phyloP scores from a whole-genome alignment of 371 early-diverging fungal genomes.

The Rhizopus arrhizus region DNA sequence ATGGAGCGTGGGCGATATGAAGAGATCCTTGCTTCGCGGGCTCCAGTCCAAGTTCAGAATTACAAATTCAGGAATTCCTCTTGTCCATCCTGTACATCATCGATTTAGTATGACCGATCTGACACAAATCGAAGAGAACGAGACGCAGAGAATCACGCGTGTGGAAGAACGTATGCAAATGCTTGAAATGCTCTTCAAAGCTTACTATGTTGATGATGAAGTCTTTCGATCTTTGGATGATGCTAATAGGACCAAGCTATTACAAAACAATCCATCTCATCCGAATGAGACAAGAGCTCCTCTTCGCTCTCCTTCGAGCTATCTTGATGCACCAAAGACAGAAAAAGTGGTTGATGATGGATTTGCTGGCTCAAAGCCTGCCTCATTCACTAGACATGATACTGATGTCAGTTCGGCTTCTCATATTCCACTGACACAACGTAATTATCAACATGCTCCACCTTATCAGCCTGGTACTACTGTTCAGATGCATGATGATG shows the following conservation, averaged over 20 bases:
- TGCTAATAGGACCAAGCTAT: conserved; percentile 2
- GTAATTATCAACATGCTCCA: conserved; percentile 20
- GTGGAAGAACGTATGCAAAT: conserved; percentile 43
- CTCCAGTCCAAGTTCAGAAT: conserved; percentile 46
- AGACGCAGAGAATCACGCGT: conserved; percentile 34
- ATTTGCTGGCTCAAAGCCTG: neutral
- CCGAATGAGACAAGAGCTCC: neutral
- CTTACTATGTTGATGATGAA: conserved; percentile 44
- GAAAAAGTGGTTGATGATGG: conserved; percentile 17
- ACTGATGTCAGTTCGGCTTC: conserved; percentile 25
- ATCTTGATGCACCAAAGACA: conserved; percentile 12
- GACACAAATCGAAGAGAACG: conserved; percentile 28
- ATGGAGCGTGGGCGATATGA: conserved; percentile 53
- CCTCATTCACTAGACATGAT: conserved; percentile 19
- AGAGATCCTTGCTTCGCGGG: conserved; percentile 44
- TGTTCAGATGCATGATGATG: conserved; percentile 18
- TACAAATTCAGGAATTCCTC: conserved; percentile 44
- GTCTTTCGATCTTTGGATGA: conserved; percentile 49
- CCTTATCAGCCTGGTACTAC: conserved; percentile 25
- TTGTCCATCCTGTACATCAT: conserved; percentile 50
- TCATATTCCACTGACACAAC: conserved; percentile 19
- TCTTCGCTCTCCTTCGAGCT: conserved; percentile 8
- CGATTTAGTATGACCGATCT: conserved; percentile 44
- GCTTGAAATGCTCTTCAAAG: conserved; percentile 38
- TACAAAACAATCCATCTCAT: neutral